Evolutionary conservation across 306 rosid species (phyloP), one percentile per base, ranked within the genome.

Genomic region (Ceratonia siliqua): DNA sequence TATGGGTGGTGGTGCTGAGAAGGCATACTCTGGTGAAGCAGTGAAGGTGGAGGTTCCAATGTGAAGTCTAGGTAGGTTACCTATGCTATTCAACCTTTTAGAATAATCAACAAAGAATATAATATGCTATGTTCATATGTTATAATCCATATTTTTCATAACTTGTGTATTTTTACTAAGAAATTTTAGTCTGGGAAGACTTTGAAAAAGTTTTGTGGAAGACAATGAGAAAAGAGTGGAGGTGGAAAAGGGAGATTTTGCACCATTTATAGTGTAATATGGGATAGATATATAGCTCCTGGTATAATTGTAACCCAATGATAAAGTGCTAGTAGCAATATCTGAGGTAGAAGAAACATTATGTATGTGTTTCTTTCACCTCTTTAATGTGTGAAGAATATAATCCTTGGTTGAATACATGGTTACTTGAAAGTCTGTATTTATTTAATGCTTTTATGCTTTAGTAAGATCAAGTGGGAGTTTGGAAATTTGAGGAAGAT

Each of bases 1-100:
- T n/a, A n/a, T n/a, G 6, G 74, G 58, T 13, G 70, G 67, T 11
- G 84, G 50, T 7, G 68, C 14, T 6, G 74, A 79, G 58, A 65
- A 49, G 27, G 74, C 81, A 48, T 70, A 72, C 27, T 68, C 81
- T 17, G 59, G 61, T 15, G 82, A 20, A 79, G 62, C 7, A 39
- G 46, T 24, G 39, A 68, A 0, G 71, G 30, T 38, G 68, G 73
- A 7, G 87, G 78, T 15, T 64, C 81, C 17, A 67, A 68, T 27
- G 83, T 72, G 72, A 82, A 62, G 81, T 73, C 79, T 68, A 80
- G 84, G 84, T 82, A 78, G 82, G 69, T 67, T 54, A n/a, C n/a
- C n/a, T n/a, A n/a, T n/a, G n/a, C n/a, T n/a, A n/a, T n/a, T n/a
- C n/a, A n/a, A n/a, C n/a, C n/a, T n/a, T n/a, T n/a, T n/a, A n/a